A percentile compares a stretch with the other conserved stretches of the same genome.
Conservation (phyloP, 148 eudicot genomes). For the Camellia granthamiana region DNA sequence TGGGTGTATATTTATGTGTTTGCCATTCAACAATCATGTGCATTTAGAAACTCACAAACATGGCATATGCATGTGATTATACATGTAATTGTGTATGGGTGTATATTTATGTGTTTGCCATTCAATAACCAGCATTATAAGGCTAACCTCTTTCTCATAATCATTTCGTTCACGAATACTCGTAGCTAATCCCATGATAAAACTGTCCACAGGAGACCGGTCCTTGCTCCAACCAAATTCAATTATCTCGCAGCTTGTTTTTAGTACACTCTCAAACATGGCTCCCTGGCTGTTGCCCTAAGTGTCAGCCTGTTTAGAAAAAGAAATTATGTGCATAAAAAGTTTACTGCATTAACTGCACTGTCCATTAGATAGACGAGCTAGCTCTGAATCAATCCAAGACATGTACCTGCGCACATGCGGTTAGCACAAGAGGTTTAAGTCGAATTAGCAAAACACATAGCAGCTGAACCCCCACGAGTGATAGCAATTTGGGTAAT, state of each 20-base stretch:
- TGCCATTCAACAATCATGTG: not conserved
- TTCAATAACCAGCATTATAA: conserved; percentile 1
- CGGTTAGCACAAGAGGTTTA: conserved; percentile 77
- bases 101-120: too few relatives aligned
- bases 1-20: not conserved
- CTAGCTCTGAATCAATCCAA: not conserved
- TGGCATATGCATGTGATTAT: too few relatives aligned
- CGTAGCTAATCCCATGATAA: conserved; percentile 81
- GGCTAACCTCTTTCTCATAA: conserved; percentile 84
- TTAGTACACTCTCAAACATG: conserved; percentile 80
- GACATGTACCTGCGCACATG: conserved; percentile 73
- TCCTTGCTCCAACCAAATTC: conserved; percentile 93
- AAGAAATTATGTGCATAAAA: conserved; percentile 15
- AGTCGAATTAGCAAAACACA: conserved; percentile 87
- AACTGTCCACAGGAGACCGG: conserved; percentile 82
- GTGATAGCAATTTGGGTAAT: conserved; percentile 71
- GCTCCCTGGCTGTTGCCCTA: conserved; percentile 79
- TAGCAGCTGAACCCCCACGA: conserved; percentile 82
- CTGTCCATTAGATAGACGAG: conserved; percentile 11
- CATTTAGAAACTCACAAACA: too few relatives aligned
- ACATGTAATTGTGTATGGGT: too few relatives aligned
- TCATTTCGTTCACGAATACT: conserved; percentile 82
- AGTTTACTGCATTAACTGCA: conserved; percentile 9
- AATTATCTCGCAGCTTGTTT: conserved; percentile 77
- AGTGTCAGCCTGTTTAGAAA: conserved; percentile 75